These are phyloP conservation scores for Fusarium chaquense DNA, from an alignment of 2,329 filamentous ascomycete species.

Conservation along the genomic window DNA sequence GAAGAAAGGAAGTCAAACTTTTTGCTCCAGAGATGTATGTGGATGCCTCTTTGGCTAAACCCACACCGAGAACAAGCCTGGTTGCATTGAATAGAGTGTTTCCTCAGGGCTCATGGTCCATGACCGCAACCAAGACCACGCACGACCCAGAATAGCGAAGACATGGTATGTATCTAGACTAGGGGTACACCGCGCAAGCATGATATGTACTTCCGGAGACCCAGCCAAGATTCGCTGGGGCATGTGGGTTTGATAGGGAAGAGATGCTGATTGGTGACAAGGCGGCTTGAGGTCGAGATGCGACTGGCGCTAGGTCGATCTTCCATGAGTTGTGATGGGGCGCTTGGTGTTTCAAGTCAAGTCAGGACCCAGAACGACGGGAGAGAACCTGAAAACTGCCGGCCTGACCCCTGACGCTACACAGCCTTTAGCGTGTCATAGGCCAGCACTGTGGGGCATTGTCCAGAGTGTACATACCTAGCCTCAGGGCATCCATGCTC, in stretches of 20 bases:
- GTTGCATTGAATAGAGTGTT: slow-evolving; percentile 41
- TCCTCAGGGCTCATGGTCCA: slow-evolving; percentile 14
- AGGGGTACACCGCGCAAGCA: slow-evolving; percentile 36
- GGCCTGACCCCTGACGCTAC: slow-evolving; percentile 36
- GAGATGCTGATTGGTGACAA: slow-evolving; percentile 39
- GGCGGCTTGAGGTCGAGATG: slow-evolving; percentile 35
- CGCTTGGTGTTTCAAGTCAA: slow-evolving; percentile 47
- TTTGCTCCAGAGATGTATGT: slow-evolving; percentile 15
- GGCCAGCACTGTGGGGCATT: slow-evolving; percentile 1
- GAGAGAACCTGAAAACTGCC: slow-evolving; percentile 27
- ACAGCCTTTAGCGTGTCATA: slow-evolving; percentile 11
- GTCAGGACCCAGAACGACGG: slow-evolving; percentile 20
- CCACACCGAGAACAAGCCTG: slow-evolving; percentile 21
- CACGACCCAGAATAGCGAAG: slow-evolving; percentile 23
- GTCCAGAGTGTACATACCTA: neutral
- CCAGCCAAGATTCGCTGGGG: slow-evolving; percentile 37
- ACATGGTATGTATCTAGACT: slow-evolving; percentile 17
- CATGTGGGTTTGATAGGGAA: slow-evolving; percentile 22
- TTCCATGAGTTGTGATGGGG: slow-evolving; percentile 39
- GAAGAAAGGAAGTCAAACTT: slow-evolving; percentile 19
- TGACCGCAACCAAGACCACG: slow-evolving; percentile 34
- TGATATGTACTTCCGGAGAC: slow-evolving; percentile 19
- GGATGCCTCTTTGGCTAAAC: slow-evolving; percentile 41
- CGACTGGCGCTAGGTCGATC: slow-evolving; percentile 43
- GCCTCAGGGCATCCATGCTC: slow-evolving; percentile 21